Evolutionary conservation across 1,139 yeast species (phyloP), one percentile per base, ranked within the genome.

Genomic region (Arxiozyma telluris): DNA sequence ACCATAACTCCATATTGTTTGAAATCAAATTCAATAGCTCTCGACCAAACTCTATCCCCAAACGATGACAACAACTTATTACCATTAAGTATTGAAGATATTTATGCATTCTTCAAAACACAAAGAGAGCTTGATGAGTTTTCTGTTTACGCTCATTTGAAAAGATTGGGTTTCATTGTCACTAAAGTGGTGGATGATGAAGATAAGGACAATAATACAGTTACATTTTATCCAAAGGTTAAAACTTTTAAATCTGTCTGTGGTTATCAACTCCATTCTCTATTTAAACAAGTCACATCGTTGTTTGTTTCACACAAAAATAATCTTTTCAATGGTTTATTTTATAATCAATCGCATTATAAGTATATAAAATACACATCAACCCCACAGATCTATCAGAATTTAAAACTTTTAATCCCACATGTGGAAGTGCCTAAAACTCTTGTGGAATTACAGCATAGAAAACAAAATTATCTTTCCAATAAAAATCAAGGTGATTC

Each of bases 161-260:
- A 87, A 64, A 77, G 96, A 62, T 76, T 83, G 52, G 98, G 98
- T 0, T 91, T 84, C 65, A 77, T 87, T 43, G 84, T 90, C 1
- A 50, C 47, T 41, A 27, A 30, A 63, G 23, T 52, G 11, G 43
- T 57, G 6, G 53, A 54, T 15, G 48, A 55, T 9, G n/a, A n/a
- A n/a, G 50, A 27, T 27, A 27, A 27, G 2, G 30, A 27, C 30
- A 27, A 27, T 8, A 27, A 27, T 27, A 27, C 42, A 54, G 58
- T 62, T 39, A 53, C 61, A 18, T 55, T 59, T 41, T 64, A 42
- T 43, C 61, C 62, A 52, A 53, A 54, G 61, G 56, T 15, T 2
- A 15, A 15, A 15, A 3, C 39, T 15, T 34, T 34, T 6, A 34
- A 8, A 34, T 34, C 39, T 8, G 3, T 34, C n/a, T 34, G 39